Base-by-base conservation (phyloP, 1,284 basidiomycete species). In the Athelia psychrophila region DNA sequence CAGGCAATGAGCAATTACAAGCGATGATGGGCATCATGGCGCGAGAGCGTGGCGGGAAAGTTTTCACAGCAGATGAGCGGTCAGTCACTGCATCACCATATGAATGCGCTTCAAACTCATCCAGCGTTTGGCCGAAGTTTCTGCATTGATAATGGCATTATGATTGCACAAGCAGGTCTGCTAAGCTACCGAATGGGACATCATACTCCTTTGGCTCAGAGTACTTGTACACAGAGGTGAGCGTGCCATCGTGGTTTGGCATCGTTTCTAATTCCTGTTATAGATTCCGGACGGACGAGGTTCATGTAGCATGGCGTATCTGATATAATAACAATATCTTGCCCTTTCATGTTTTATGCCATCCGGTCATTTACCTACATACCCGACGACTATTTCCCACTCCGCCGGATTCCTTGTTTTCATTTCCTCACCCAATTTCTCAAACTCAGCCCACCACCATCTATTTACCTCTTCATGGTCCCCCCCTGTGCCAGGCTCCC, bases 11-110 rank as follows among this genome's bases (percentile, higher is more conserved):
- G 63, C 78, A 96, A 49, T 72, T 99, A 47, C 97, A 99, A 72
- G 83, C 96, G 57, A 99, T 99, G 97, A 99, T 99, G 97, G 89
- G 88, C 15, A 86, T 93, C 56, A 99, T 99, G 97, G 93, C 93
- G 1, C 67, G 77, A 54, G 97, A 99, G 68, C 83, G 97, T 20
- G 86, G 83, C 32, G 97, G 96, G 0, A 82, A 81, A 48, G 88
- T 99, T 8, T 99, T 98, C 69, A 94, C 95, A 0, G 99, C 93
- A 0, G 97, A 99, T 69, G 95, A 98, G 71, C 80, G 94, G 93
- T 93, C 59, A 53, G 77, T 49, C 19, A 22, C 22, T 3, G 42
- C 36, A 32, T 9, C 44, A 44, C 30, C 30, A 36, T 30, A 36
- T 24, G 25, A n/a, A 4, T 10, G 30, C 47, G 36, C 42, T 40